Conservation (phyloP, 1,284 basidiomycete genomes). For the Xanthoconium separans region DNA sequence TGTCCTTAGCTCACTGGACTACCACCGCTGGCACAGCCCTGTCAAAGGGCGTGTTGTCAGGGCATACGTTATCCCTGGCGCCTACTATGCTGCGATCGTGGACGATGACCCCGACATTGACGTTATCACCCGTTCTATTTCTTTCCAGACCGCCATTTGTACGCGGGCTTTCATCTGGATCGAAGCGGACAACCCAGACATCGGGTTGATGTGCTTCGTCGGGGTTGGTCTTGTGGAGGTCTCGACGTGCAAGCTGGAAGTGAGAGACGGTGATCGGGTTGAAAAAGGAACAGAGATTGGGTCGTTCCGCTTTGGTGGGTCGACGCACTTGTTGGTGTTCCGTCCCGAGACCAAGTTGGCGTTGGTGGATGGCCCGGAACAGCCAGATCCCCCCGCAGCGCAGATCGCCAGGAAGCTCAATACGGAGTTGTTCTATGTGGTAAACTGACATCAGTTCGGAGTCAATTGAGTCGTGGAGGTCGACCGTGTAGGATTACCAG, state of each 20-base stretch:
- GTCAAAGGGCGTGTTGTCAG: constrained; percentile 49
- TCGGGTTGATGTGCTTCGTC: too few relatives aligned
- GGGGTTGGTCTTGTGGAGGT: too few relatives aligned
- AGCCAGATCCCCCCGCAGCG: background rate
- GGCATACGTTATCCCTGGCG: constrained; percentile 45
- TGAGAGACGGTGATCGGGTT: too few relatives aligned
- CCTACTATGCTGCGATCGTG: constrained; percentile 48
- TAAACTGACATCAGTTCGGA: background rate
- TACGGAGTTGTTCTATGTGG: background rate
- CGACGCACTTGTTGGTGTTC: too few relatives aligned
- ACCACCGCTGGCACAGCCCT: constrained; percentile 59
- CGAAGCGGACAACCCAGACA: too few relatives aligned
- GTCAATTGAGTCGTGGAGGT: background rate
- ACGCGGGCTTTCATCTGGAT: constrained; percentile 24
- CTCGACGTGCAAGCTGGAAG: too few relatives aligned
- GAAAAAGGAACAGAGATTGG: too few relatives aligned
- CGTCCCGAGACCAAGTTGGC: too few relatives aligned
- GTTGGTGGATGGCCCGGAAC: constrained; percentile 7
- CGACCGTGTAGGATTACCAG: background rate
- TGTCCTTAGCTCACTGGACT: constrained; percentile 41
- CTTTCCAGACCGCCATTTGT: too few relatives aligned
- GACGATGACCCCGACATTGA: constrained; percentile 21
- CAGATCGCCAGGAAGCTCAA: background rate
- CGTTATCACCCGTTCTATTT: constrained; percentile 10
- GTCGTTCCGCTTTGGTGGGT: too few relatives aligned